phyloP scores from a whole-genome alignment of 179 eudicot genomes.

The Pouteria campechiana region DNA sequence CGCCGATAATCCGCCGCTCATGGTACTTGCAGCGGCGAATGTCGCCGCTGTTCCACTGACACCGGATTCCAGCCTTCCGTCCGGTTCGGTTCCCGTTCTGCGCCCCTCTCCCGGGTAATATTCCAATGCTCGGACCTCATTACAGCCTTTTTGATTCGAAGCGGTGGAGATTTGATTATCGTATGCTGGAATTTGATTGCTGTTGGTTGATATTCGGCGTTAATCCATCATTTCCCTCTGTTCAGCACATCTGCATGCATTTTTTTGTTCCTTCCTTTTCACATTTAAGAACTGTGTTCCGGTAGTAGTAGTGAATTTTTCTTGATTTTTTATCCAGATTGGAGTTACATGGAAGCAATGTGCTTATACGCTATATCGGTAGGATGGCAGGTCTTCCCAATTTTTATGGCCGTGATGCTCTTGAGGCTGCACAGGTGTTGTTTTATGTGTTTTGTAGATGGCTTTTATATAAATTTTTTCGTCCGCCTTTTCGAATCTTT shows the following conservation, averaged over 20 bases:
- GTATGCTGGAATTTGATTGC: neutral
- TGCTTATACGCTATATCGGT: constrained; percentile 60
- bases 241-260: neutral
- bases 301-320: neutral
- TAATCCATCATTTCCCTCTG: neutral
- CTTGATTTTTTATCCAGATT: constrained; percentile 11
- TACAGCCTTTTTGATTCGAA: neutral
- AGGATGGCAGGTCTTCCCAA: constrained; percentile 25
- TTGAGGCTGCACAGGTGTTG: constrained; percentile 54
- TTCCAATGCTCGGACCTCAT: no score
- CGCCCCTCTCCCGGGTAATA: constrained; percentile 50
- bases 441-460: neutral
- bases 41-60: constrained; percentile 32
- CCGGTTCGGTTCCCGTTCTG: constrained; percentile 47
- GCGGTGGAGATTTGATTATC: neutral
- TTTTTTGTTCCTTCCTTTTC: neutral
- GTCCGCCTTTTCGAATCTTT: neutral
- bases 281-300: neutral
- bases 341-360: constrained; percentile 42
- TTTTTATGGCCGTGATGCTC: constrained; percentile 46
- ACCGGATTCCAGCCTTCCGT: constrained; percentile 31
- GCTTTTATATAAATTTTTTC: neutral
- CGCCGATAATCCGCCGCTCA: constrained; percentile 56
- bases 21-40: constrained; percentile 54
- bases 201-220: neutral